These are phyloP conservation scores for Aspergillus sp. DNA, from an alignment of 2,329 filamentous ascomycete genomes.

Conservation along the genomic window DNA sequence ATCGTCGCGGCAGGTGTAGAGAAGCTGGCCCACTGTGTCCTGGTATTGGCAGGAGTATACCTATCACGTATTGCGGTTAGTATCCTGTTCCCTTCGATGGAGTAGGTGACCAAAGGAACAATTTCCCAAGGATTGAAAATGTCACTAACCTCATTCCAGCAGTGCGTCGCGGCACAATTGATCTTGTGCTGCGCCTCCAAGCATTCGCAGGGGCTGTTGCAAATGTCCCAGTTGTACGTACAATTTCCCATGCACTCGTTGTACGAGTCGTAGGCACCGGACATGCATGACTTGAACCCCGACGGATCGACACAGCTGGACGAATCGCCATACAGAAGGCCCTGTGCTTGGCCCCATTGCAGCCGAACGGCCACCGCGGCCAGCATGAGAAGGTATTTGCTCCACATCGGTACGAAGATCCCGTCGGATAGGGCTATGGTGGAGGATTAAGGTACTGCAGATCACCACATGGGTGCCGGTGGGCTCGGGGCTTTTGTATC, in stretches of 20 bases:
- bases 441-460: not conserved
- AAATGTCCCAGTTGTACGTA: not conserved
- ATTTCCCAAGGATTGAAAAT: not conserved
- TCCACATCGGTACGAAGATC: not conserved
- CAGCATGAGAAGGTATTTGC: not conserved
- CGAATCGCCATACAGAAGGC: conserved; percentile 3
- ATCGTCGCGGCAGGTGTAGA: not conserved
- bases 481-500: not conserved
- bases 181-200: not conserved
- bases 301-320: conserved; percentile 1
- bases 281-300: conserved; percentile 1
- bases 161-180: not conserved
- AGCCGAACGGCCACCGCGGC: not conserved
- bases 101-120: not conserved
- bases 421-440: not conserved
- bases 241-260: conserved; percentile 7
- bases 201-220: conserved; percentile 3
- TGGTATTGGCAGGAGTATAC: conserved; percentile 14
- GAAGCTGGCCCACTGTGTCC: not conserved
- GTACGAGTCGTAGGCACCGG: not conserved
- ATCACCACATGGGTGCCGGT: not conserved
- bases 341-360: not conserved
- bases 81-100: not conserved
- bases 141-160: conserved; percentile 9
- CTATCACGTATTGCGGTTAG: not conserved